Conservation (phyloP, 2,329 filamentous ascomycete genomes). For the Macrophomina tecta region DNA sequence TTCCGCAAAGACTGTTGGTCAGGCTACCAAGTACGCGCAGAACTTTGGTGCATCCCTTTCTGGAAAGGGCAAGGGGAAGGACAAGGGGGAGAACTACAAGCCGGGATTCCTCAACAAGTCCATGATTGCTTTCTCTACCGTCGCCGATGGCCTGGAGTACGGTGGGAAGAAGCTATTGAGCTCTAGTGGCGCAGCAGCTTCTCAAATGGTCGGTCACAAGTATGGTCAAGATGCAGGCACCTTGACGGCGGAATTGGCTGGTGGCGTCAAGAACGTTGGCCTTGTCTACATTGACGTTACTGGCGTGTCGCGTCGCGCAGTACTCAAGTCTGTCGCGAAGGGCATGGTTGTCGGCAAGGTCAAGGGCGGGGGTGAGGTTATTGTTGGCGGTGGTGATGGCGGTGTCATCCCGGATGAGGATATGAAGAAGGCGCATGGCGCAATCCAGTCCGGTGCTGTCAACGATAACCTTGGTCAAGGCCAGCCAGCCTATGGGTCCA, state of each 20-base stretch:
- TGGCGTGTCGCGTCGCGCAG: conserved; percentile 84
- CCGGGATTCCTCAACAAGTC: conserved; percentile 94
- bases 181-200: conserved; percentile 77
- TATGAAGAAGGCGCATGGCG: conserved; percentile 36
- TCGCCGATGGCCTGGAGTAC: conserved; percentile 92
- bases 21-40: conserved; percentile 83
- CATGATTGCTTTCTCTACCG: conserved; percentile 93
- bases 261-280: conserved; percentile 93
- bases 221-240: conserved; percentile 87
- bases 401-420: conserved; percentile 50
- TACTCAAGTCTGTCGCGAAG: conserved; percentile 94
- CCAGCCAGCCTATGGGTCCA: conserved; percentile 33
- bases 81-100: conserved; percentile 73
- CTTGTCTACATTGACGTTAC: conserved; percentile 97
- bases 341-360: conserved; percentile 88
- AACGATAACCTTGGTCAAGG: conserved; percentile 41
- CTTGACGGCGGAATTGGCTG: conserved; percentile 75
- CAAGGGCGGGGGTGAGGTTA: conserved; percentile 72
- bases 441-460: conserved; percentile 30
- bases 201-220: conserved; percentile 83
- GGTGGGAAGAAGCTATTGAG: conserved; percentile 79
- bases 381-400: conserved; percentile 72
- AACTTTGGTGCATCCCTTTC: conserved; percentile 82
- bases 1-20: conserved; percentile 84
- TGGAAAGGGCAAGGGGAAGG: conserved; percentile 63